Evolutionary conservation across 768 basidiomycete species (phyloP).

Genomic region (Ephemerocybe angulata): DNA sequence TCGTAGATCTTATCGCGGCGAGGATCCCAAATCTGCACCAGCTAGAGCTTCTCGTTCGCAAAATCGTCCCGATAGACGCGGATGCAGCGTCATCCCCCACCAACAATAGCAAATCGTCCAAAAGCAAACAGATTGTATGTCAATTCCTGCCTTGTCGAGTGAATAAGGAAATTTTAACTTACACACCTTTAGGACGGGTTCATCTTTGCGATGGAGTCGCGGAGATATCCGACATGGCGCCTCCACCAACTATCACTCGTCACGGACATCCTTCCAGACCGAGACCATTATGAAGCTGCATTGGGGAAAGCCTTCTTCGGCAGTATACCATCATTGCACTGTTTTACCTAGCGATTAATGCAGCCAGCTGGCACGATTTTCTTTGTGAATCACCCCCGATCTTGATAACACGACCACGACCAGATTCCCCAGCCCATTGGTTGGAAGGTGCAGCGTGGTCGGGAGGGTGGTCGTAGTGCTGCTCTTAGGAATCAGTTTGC

Average conservation of each 20-base stretch:
- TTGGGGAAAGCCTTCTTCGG: constrained; percentile 30
- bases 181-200: constrained; percentile 28
- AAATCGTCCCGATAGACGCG: constrained; percentile 30
- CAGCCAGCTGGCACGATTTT: neutral
- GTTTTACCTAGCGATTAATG: constrained; percentile 16
- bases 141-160: neutral
- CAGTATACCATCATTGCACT: constrained; percentile 29
- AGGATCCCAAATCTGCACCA: constrained; percentile 31
- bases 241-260: constrained; percentile 30
- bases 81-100: constrained; percentile 6
- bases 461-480: too few relatives aligned
- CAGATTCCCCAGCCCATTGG: too few relatives aligned
- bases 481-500: too few relatives aligned
- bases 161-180: constrained; percentile 2
- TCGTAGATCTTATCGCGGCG: constrained; percentile 39
- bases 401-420: too few relatives aligned
- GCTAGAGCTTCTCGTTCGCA: constrained; percentile 38
- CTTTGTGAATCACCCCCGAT: too few relatives aligned
- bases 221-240: constrained; percentile 28
- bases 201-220: constrained; percentile 31
- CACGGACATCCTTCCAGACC: constrained; percentile 29
- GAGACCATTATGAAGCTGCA: constrained; percentile 25
- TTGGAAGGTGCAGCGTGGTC: too few relatives aligned
- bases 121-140: constrained; percentile 29
- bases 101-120: constrained; percentile 5